A percentile compares a stretch with the other conserved stretches of the same genome.
phyloP scores from a whole-genome alignment of 139 green algal species.

The Raphidocelis subcapitata region DNA sequence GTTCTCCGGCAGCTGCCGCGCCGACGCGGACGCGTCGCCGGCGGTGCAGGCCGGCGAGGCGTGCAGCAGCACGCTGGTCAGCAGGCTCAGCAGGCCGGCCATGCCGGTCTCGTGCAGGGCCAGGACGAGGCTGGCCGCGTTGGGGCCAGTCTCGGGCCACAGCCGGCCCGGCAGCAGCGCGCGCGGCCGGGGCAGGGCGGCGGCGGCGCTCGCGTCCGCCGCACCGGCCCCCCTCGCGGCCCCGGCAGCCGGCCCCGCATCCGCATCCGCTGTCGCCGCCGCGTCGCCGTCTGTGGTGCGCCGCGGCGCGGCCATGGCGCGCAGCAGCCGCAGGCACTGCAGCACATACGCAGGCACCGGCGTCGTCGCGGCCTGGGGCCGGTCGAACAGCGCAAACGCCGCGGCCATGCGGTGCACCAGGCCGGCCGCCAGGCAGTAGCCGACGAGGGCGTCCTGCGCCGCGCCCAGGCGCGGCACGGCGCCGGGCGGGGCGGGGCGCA shows the following conservation, averaged over 20 bases:
- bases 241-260: too few relatives aligned
- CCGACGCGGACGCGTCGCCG: slow-evolving; percentile 25
- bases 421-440: slow-evolving; percentile 46
- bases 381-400: slow-evolving; percentile 63
- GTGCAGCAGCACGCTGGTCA: slow-evolving; percentile 65
- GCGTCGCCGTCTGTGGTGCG: neutral
- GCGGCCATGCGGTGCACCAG: slow-evolving; percentile 43
- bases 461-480: too few relatives aligned
- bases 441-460: slow-evolving; percentile 1
- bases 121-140: slow-evolving; percentile 38
- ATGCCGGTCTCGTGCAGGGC: slow-evolving; percentile 48
- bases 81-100: slow-evolving; percentile 61
- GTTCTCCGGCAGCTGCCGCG: slow-evolving; percentile 51
- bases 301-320: slow-evolving; percentile 27
- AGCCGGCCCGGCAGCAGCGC: slow-evolving; percentile 25
- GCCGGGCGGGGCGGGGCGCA: too few relatives aligned
- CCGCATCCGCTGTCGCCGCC: too few relatives aligned
- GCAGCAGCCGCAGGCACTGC: slow-evolving; percentile 49
- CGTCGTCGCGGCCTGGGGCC: slow-evolving; percentile 2
- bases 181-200: neutral
- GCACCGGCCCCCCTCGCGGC: too few relatives aligned
- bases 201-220: neutral
- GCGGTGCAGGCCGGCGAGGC: slow-evolving; percentile 47
- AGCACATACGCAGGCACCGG: slow-evolving; percentile 23
- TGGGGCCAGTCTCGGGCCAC: slow-evolving; percentile 24